Conservation (phyloP, 1,284 basidiomycete species). For the Leccinum proliferum region DNA sequence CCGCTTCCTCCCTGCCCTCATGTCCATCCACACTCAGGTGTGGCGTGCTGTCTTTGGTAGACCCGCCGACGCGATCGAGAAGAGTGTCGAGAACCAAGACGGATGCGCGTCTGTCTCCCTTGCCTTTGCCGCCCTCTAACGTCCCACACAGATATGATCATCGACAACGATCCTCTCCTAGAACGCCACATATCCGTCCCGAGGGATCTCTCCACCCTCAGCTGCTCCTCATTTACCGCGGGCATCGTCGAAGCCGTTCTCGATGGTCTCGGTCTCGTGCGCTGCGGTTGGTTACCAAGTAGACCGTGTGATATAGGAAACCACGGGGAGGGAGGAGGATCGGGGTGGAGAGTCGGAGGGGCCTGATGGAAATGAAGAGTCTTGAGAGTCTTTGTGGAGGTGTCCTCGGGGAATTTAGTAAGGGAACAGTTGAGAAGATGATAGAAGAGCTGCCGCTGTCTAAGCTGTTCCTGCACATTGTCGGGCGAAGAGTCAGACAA, state of each 20-base stretch:
- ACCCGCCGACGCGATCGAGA: conserved; percentile 91
- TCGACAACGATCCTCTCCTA: conserved; percentile 92
- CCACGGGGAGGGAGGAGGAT: conserved; percentile 81
- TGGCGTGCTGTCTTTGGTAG: conserved; percentile 94
- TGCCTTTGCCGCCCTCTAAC: conserved; percentile 3
- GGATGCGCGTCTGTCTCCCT: conserved; percentile 63
- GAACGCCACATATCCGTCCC: conserved; percentile 93
- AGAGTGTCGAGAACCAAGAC: conserved; percentile 92
- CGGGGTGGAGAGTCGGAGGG: conserved; percentile 48
- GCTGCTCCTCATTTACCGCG: conserved; percentile 94
- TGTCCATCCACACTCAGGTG: conserved; percentile 89
- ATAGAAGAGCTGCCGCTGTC: conserved; percentile 86
- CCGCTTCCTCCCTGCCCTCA: conserved; percentile 82
- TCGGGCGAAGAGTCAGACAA: conserved; percentile 51
- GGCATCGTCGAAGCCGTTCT: conserved; percentile 97
- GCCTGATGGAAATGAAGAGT: conserved; percentile 72
- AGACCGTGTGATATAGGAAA: conserved; percentile 78
- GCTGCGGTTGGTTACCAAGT: too few relatives aligned
- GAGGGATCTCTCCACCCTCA: conserved; percentile 89
- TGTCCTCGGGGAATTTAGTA: conserved; percentile 38
- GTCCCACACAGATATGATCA: conserved; percentile 82
- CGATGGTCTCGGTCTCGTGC: conserved; percentile 95
- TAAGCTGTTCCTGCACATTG: conserved; percentile 80
- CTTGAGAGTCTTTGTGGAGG: conserved; percentile 39
- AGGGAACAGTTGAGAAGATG: conserved; percentile 87